Evolutionary conservation across 75 land plant species (phyloP).

Genomic region (Larix kaempferi): DNA sequence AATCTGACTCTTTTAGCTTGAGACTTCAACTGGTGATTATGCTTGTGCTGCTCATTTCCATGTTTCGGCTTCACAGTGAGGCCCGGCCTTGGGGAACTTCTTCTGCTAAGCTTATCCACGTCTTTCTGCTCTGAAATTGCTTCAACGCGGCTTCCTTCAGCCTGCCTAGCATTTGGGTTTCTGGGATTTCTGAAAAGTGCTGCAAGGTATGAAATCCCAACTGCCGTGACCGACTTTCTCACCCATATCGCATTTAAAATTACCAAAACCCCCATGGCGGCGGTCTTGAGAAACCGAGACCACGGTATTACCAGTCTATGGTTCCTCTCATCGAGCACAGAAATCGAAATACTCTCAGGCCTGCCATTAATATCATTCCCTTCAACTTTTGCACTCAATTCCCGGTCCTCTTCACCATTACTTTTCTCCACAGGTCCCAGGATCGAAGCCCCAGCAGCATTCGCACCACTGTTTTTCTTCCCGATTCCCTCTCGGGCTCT

Average conservation of each 20-base stretch:
- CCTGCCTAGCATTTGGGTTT: too few relatives aligned
- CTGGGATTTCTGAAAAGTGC: not conserved
- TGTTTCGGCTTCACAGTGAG: too few relatives aligned
- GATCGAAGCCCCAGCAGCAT: not conserved
- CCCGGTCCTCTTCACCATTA: not conserved
- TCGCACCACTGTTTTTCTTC: too few relatives aligned
- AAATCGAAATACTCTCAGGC: too few relatives aligned
- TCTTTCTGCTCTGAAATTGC: not conserved
- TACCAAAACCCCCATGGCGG: not conserved
- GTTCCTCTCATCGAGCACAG: too few relatives aligned
- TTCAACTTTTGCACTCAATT: not conserved
- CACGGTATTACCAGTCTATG: not conserved
- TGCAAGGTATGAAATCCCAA: not conserved
- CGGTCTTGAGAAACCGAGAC: not conserved
- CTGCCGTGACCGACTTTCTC: not conserved
- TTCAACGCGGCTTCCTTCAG: not conserved
- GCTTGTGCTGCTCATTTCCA: not conserved
- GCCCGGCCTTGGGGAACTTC: too few relatives aligned
- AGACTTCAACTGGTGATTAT: not conserved
- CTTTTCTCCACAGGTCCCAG: not conserved
- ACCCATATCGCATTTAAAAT: not conserved
- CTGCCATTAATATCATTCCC: too few relatives aligned
- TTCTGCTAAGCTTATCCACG: not conserved
- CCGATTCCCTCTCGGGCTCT: not conserved
- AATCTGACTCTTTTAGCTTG: not conserved